phyloP scores from a whole-genome alignment of 352 stramenopile genomes.

The Chrysophaeum taylorii region DNA sequence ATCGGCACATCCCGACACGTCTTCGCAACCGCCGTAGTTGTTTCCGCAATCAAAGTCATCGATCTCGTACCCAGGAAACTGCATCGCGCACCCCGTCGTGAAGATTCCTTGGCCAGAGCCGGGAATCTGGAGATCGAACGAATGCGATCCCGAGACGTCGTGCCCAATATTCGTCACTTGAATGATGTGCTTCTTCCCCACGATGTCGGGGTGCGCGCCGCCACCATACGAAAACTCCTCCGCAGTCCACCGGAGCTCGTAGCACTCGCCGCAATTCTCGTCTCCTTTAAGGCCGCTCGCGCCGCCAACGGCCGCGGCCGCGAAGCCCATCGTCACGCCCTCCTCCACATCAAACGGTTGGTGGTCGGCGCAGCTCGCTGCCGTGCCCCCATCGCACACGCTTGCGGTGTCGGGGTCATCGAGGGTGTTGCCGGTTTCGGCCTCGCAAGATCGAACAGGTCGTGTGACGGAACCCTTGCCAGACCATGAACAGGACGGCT shows the following conservation, averaged over 20 bases:
- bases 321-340: constrained; percentile 2
- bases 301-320: constrained; percentile 7
- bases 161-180: constrained; percentile 9
- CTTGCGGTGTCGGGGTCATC: not conserved
- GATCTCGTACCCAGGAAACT: not conserved
- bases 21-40: constrained; percentile 3
- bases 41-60: constrained; percentile 1
- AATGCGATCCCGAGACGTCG: not conserved
- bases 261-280: constrained; percentile 6
- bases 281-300: not conserved
- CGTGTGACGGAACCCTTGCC: not conserved
- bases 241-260: not conserved
- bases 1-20: not conserved
- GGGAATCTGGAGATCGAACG: constrained; percentile 4
- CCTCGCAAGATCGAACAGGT: not conserved
- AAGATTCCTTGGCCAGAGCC: not conserved
- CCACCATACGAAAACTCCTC: not conserved
- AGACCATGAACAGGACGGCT: not conserved
- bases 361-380: not conserved
- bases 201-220: not conserved
- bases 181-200: not conserved
- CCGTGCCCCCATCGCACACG: not conserved
- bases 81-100: not conserved
- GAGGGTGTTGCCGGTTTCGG: not conserved
- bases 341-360: not conserved